phyloP scores from a whole-genome alignment of 352 stramenopile genomes.

The Phytophthora cactorum region DNA sequence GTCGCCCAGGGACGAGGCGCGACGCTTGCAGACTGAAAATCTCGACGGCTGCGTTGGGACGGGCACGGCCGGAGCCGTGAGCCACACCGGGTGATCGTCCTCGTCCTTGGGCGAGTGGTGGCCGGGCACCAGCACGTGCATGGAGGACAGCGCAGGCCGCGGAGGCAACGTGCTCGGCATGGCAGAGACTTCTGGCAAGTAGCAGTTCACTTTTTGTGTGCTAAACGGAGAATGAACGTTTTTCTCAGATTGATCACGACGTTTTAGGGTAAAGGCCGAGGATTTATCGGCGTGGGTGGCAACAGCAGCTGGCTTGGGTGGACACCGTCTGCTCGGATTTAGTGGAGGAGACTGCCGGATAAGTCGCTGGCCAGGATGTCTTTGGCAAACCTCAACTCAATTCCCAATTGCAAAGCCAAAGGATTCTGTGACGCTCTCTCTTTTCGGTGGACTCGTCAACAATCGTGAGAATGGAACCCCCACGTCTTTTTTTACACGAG shows the following conservation, averaged over 20 bases:
- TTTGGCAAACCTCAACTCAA: constrained; percentile 1
- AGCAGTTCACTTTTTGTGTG: background rate
- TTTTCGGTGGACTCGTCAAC: constrained; percentile 15
- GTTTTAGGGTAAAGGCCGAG: constrained; percentile 20
- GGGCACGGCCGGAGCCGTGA: constrained; percentile 15
- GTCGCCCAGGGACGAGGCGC: constrained; percentile 60
- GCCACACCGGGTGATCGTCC: constrained; percentile 22
- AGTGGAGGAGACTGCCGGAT: constrained; percentile 14
- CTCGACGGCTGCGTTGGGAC: constrained; percentile 8
- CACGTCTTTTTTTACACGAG: constrained; percentile 17
- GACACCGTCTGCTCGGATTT: constrained; percentile 21
- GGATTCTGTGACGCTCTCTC: constrained; percentile 17
- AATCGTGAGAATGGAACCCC: background rate
- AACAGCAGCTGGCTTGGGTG: constrained; percentile 23
- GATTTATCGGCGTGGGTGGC: constrained; percentile 7
- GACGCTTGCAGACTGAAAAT: constrained; percentile 49
- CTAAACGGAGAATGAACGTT: constrained; percentile 22
- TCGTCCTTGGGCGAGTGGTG: constrained; percentile 12
- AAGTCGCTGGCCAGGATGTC: constrained; percentile 29
- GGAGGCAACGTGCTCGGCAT: constrained; percentile 28
- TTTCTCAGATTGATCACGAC: constrained; percentile 6
- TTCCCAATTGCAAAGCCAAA: constrained; percentile 2
- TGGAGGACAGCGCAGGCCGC: constrained; percentile 18
- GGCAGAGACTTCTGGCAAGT: background rate
- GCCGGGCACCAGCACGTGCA: constrained; percentile 10